Evolutionary conservation across 345 rosid genomes (phyloP), one percentile per base, ranked within the genome.

Genomic region (Salix brachista): DNA sequence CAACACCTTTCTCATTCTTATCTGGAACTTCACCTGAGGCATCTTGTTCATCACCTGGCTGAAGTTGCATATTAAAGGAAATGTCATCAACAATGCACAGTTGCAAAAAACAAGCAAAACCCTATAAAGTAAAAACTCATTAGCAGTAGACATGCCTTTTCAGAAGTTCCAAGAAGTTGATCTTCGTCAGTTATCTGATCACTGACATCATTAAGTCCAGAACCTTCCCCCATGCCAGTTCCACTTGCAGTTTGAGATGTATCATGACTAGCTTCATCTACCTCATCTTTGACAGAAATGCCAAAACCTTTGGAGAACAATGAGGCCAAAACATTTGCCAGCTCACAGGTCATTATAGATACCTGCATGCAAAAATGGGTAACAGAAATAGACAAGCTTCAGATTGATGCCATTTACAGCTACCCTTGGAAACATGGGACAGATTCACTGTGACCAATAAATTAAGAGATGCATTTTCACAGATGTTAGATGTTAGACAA

Each of bases 201-300:
- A 72, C 99, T 91, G 79, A 91, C 94, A 90, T 95, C 98, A 18
- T 87, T 91, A 69, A 76, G 83, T 52, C 98, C 98, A 12, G 69
- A 86, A 68, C 98, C 99, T 83, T 91, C 97, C 23, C 99, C 98
- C 96, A 96, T 86, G 65, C 98, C 99, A 18, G 92, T 93, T 75
- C 99, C 98, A 77, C 80, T 89, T 65, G 89, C 94, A 79, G 80
- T 84, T 84, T 87, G 83, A 50, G 93, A 71, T 79, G 61, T 77
- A 69, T 80, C 90, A 77, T 61, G 72, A 67, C 67, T 74, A 67
- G 84, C 62, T 75, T 81, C 97, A 83, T 91, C 96, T 23, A 81
- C 93, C 81, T 83, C 86, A 36, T 88, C 94, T 79, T 86, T 86
- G 8, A 85, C 77, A 79, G 97, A 74, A 75, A 72, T 84, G 70